Conservation (phyloP, 2,329 filamentous ascomycete species). For the Ascochyta pisi region DNA sequence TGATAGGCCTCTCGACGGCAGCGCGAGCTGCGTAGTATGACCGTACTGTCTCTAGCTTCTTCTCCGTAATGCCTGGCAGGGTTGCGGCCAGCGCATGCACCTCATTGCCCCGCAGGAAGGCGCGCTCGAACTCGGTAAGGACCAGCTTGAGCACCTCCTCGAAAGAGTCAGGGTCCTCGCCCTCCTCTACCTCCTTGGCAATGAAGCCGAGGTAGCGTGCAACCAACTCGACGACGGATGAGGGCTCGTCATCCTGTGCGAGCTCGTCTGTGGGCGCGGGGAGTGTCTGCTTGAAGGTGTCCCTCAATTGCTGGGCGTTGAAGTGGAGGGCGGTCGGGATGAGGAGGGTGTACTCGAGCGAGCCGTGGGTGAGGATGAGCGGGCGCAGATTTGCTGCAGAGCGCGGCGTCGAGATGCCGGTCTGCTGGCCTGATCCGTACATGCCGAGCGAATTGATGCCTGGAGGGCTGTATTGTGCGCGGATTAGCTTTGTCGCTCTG, state of each 20-base stretch:
- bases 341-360: slow-evolving; percentile 94
- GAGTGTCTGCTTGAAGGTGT: slow-evolving; percentile 83
- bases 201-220: slow-evolving; percentile 92
- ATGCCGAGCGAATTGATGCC: slow-evolving; percentile 49
- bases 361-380: slow-evolving; percentile 88
- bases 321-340: slow-evolving; percentile 96
- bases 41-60: slow-evolving; percentile 88
- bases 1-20: slow-evolving; percentile 83
- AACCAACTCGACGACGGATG: slow-evolving; percentile 89
- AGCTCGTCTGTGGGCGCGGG: slow-evolving; percentile 95
- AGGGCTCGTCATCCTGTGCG: slow-evolving; percentile 98
- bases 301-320: slow-evolving; percentile 92
- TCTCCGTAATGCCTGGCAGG: slow-evolving; percentile 87
- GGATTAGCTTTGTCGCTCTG: slow-evolving; percentile 11
- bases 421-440: slow-evolving; percentile 92
- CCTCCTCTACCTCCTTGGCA: slow-evolving; percentile 86
- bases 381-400: slow-evolving; percentile 92
- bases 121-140: slow-evolving; percentile 94
- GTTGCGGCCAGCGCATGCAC: slow-evolving; percentile 87
- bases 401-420: slow-evolving; percentile 94
- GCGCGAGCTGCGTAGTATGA: slow-evolving; percentile 91
- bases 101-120: slow-evolving; percentile 93
- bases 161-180: slow-evolving; percentile 90
- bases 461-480: slow-evolving; percentile 14
- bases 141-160: slow-evolving; percentile 91